Percentiles rank a stretch among this genome's conserved stretches.
Conservation (phyloP, 371 early-diverging fungal genomes). For the Scutellospora calospora region DNA sequence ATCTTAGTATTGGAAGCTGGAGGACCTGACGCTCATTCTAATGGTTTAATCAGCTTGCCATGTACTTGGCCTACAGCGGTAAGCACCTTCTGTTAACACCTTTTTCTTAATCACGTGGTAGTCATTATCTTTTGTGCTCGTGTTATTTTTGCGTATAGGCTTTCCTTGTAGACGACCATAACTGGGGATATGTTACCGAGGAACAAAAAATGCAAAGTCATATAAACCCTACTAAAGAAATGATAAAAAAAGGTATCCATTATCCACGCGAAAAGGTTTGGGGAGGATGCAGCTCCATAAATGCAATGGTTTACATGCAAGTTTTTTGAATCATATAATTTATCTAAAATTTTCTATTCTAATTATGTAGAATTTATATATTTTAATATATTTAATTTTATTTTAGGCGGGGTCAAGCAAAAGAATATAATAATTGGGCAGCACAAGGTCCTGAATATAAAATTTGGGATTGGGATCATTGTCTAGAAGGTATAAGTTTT, state of each 20-base stretch:
- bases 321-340: no score
- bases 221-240: background rate
- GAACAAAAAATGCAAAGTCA: background rate
- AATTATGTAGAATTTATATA: no score
- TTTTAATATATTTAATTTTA: no score
- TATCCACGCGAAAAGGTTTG: background rate
- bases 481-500: slow-evolving; percentile 17
- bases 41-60: background rate
- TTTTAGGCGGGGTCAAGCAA: background rate
- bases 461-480: background rate
- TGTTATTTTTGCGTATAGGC: no score
- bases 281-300: background rate
- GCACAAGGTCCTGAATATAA: slow-evolving; percentile 3
- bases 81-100: no score
- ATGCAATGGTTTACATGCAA: background rate
- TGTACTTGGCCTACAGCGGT: background rate
- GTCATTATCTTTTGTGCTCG: no score
- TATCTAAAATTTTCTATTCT: no score
- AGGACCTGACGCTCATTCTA: background rate
- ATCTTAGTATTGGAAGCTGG: no score
- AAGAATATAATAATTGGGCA: background rate
- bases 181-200: background rate
- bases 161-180: background rate
- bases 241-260: background rate
- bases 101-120: no score